Evolutionary conservation across 345 rosid genomes (phyloP).

Genomic region (Hypericum perforatum): DNA sequence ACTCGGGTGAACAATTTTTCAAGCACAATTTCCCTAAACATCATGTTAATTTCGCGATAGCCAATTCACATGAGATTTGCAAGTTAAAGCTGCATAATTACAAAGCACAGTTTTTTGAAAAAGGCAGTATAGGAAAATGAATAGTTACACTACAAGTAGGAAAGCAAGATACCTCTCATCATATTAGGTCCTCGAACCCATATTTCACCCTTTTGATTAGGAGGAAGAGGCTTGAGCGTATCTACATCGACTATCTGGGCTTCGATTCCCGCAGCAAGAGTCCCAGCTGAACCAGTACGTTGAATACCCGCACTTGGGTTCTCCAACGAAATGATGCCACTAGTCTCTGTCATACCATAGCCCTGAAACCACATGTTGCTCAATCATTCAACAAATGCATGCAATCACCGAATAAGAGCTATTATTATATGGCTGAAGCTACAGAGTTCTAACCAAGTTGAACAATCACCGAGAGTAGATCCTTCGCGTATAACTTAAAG

Average conservation of each 20-base stretch:
- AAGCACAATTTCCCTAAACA: no score
- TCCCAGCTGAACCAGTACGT: constrained; percentile 66
- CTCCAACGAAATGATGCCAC: constrained; percentile 54
- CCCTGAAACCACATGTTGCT: constrained; percentile 40
- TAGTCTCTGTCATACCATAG: constrained; percentile 87
- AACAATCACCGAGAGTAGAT: no score
- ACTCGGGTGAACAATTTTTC: no score
- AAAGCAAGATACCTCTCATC: constrained; percentile 58
- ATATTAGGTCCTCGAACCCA: constrained; percentile 89
- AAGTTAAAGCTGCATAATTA: no score
- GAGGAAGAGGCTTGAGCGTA: constrained; percentile 59
- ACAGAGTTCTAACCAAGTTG: no score
- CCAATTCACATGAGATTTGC: no score
- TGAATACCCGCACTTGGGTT: constrained; percentile 31
- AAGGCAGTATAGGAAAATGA: background rate
- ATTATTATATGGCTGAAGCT: no score
- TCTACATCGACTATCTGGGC: constrained; percentile 58
- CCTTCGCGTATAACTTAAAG: no score
- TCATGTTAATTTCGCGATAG: no score
- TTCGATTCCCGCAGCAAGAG: constrained; percentile 59
- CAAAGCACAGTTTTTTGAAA: no score
- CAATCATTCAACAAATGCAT: background rate
- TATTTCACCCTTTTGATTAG: constrained; percentile 65
- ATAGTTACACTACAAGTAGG: background rate
- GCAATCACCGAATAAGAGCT: background rate